Conservation (phyloP, 164 flowering plant species). For the Stephania cephalantha region DNA sequence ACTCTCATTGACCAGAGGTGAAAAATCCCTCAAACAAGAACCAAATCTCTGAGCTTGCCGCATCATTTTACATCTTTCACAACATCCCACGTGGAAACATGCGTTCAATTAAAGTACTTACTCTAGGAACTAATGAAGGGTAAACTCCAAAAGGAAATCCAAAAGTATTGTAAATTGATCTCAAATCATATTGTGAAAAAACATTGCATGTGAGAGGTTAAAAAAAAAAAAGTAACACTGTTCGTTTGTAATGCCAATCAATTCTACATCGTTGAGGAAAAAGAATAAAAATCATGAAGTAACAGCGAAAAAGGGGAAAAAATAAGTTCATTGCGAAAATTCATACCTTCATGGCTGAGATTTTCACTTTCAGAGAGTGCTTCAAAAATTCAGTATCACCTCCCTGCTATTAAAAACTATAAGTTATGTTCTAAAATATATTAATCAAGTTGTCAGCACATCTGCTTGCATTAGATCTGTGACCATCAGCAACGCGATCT, state of each 20-base stretch:
- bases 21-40: too few relatives aligned
- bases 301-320: conserved; percentile 9
- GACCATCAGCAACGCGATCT: conserved; percentile 13
- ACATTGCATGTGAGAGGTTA: not conserved
- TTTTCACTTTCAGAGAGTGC: conserved; percentile 21
- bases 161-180: conserved; percentile 3
- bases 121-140: not conserved
- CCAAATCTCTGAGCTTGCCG: too few relatives aligned
- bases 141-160: not conserved
- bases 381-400: conserved; percentile 34
- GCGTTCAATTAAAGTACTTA: too few relatives aligned
- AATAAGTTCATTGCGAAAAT: conserved; percentile 12
- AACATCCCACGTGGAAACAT: too few relatives aligned
- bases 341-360: conserved; percentile 25
- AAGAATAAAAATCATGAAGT: conserved; percentile 19
- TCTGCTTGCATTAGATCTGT: conserved; percentile 10
- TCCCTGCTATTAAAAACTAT: conserved; percentile 18
- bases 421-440: conserved; percentile 1
- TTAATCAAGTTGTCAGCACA: conserved; percentile 6
- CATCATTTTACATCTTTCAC: too few relatives aligned
- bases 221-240: conserved; percentile 6
- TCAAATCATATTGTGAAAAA: conserved; percentile 15
- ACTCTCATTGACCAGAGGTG: too few relatives aligned
- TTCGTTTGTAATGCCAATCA: conserved; percentile 19
- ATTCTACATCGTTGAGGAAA: conserved; percentile 16